Evolutionary conservation across 73 alveolate species (phyloP).

Genomic region (Blepharisma stoltei): DNA sequence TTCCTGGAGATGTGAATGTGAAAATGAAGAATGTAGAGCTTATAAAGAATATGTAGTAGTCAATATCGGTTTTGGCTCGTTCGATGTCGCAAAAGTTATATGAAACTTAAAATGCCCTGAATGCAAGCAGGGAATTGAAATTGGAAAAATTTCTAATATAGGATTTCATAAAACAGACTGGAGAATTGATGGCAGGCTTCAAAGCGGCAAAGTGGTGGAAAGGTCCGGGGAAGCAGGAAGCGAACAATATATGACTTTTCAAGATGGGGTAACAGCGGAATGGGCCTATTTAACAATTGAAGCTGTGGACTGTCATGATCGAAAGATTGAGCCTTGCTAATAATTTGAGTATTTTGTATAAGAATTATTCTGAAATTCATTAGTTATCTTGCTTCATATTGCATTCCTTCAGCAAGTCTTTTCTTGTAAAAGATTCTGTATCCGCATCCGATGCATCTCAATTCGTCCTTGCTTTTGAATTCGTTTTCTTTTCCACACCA

Average conservation of each 20-base stretch:
- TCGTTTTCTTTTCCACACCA: slow-evolving; percentile 33
- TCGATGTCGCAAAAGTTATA: background rate
- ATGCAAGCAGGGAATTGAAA: background rate
- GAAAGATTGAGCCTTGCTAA: too few species aligned
- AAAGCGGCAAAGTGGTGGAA: background rate
- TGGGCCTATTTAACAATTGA: background rate
- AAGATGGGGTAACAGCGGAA: background rate
- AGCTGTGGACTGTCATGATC: too few species aligned
- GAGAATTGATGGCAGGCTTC: background rate
- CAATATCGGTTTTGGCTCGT: background rate
- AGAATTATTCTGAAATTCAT: background rate
- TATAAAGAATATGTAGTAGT: background rate
- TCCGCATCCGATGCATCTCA: slow-evolving; percentile 30
- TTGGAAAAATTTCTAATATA: background rate
- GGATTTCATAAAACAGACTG: background rate
- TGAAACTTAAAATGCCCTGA: background rate
- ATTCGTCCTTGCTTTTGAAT: slow-evolving; percentile 19
- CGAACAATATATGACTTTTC: background rate
- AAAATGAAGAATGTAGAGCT: background rate
- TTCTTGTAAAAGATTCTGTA: slow-evolving; percentile 26
- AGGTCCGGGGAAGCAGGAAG: background rate
- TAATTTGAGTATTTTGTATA: background rate
- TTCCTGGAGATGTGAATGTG: background rate
- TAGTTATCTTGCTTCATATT: slow-evolving; percentile 14
- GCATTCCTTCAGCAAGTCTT: background rate